Evolutionary conservation across 768 basidiomycete species (phyloP), one percentile per base, ranked within the genome.

Genomic region (Termitomyces sp.): DNA sequence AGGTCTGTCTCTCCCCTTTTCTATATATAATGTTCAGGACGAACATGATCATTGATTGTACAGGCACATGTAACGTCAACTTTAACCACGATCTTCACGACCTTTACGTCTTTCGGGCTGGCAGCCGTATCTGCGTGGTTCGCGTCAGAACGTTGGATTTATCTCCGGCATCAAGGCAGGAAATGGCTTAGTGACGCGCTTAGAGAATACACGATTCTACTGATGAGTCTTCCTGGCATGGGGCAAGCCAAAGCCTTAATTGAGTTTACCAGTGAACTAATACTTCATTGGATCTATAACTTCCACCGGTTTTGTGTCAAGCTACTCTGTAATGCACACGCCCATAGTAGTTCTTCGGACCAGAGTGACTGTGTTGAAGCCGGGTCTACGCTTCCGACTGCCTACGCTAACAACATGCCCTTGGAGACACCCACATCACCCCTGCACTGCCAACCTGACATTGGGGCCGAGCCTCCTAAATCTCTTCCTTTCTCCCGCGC

Each of bases 81-180:
- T 0, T 76, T 91, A 57, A 90, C 89, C 17, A 86, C 89, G 7
- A 82, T 91, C 35, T 81, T 91, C 62, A 91, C 89, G 35, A 77
- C 83, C 3, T 83, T 86, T 67, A 88, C 86, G 12, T 85, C 82
- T 11, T 85, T 87, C 61, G 87, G 86, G 47, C 78, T 89, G 11
- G 71, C 78, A 10, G 86, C 87, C 3, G 87, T 89, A 7, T 87
- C 86, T 0, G 71, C 80, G 1, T 90, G 87, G 87, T 87, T 89
- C 64, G 81, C 83, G 12, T 84, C 81, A 4, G 87, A 89, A 65
- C 79, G 83, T 10, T 85, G 80, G 77, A 77, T 82, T 14, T 89
- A 82, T 69, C 69, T 75, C 23, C 76, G 78, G 10, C 83, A 88
- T 64, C 75, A 80, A 40, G 87, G 87, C 4, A 74, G 78, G 58